These are phyloP conservation scores for Penicillium desertorum DNA, from an alignment of 495 filamentous ascomycete species.

Conservation along the genomic window DNA sequence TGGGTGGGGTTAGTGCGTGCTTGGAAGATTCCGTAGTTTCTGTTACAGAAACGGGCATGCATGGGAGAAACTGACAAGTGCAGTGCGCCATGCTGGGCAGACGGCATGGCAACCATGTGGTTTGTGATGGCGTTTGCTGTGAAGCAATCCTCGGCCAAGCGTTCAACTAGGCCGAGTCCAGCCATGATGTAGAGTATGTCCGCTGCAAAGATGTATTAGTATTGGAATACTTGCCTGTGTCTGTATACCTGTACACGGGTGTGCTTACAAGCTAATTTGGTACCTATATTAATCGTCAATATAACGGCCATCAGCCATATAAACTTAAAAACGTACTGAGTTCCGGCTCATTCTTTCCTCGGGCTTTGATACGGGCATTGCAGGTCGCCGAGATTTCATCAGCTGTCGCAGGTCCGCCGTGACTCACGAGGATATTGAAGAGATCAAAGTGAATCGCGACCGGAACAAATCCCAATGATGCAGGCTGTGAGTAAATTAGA, in stretches of 20 bases:
- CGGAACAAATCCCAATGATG: slow-evolving; percentile 38
- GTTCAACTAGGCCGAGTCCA: slow-evolving; percentile 35
- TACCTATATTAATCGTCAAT: slow-evolving; percentile 15
- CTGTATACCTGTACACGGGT: background rate
- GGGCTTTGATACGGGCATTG: slow-evolving; percentile 15
- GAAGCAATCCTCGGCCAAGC: slow-evolving; percentile 29
- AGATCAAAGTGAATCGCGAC: slow-evolving; percentile 39
- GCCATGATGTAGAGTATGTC: slow-evolving; percentile 41
- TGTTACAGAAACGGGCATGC: background rate
- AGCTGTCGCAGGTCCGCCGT: slow-evolving; percentile 23
- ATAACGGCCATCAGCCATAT: slow-evolving; percentile 7
- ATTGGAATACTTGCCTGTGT: background rate
- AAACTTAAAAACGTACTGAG: slow-evolving; percentile 21
- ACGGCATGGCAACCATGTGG: slow-evolving; percentile 36
- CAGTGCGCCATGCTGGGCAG: slow-evolving; percentile 39
- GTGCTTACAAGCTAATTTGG: slow-evolving; percentile 25
- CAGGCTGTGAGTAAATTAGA: slow-evolving; percentile 22
- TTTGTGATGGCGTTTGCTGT: slow-evolving; percentile 35
- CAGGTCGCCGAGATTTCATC: slow-evolving; percentile 27
- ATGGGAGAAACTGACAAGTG: slow-evolving; percentile 34
- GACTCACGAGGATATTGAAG: slow-evolving; percentile 28
- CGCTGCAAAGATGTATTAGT: slow-evolving; percentile 23
- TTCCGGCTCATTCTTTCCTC: slow-evolving; percentile 15
- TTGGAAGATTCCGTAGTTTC: background rate
- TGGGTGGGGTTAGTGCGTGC: slow-evolving; percentile 12